Conservation (phyloP, 2,329 filamentous ascomycete genomes). For the Podosphaera xanthii region DNA sequence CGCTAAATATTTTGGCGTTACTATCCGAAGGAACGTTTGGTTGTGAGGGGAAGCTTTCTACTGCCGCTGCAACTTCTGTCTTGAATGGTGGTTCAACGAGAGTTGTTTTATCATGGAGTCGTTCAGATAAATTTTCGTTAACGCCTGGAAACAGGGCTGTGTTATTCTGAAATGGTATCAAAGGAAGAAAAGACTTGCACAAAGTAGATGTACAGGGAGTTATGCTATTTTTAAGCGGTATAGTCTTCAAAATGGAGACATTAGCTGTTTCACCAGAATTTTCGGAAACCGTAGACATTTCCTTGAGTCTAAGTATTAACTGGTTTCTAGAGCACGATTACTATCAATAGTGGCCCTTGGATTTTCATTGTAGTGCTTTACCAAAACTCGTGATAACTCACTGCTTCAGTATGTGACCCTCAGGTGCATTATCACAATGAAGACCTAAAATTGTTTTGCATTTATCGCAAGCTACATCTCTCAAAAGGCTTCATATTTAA, state of each 20-base stretch:
- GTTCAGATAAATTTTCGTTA: background rate
- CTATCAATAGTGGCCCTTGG: background rate
- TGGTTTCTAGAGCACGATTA: slow-evolving; percentile 8
- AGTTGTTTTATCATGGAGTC: background rate
- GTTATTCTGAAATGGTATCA: background rate
- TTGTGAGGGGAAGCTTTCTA: no score
- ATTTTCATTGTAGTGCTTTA: no score
- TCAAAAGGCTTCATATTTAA: slow-evolving; percentile 8
- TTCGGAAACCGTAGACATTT: slow-evolving; percentile 11
- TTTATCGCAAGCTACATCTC: slow-evolving; percentile 13
- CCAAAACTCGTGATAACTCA: slow-evolving; percentile 3
- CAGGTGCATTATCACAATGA: slow-evolving; percentile 13
- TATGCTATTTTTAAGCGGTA: slow-evolving; percentile 5
- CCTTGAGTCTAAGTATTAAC: slow-evolving; percentile 11
- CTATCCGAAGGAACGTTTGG: no score
- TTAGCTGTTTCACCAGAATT: slow-evolving; percentile 7
- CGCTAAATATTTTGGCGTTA: slow-evolving; percentile 7
- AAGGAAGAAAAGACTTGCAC: background rate
- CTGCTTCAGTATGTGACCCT: slow-evolving; percentile 13
- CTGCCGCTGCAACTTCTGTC: background rate
- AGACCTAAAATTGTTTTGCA: slow-evolving; percentile 12
- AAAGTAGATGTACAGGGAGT: background rate
- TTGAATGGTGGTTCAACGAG: background rate
- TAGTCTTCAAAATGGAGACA: slow-evolving; percentile 7
- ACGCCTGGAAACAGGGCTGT: background rate